Percentiles rank a stretch among this genome's conserved stretches.
These are phyloP conservation scores for Phyllosticta ampelicida DNA, from an alignment of 2,329 filamentous ascomycete genomes.

Conservation along the genomic window DNA sequence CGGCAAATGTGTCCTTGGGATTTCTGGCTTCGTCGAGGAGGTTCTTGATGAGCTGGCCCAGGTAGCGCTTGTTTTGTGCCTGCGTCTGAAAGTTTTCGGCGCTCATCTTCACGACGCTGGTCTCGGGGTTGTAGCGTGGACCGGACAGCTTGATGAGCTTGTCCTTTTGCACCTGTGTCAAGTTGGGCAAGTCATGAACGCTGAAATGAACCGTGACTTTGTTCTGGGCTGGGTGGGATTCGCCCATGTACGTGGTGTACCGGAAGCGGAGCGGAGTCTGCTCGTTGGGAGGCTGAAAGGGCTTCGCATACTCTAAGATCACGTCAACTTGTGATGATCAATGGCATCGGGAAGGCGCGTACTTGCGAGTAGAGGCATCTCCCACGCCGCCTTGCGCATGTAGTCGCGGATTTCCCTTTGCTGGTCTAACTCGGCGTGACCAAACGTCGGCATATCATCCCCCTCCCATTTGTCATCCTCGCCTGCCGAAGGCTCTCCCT, in stretches of 20 bases:
- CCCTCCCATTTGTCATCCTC: constrained; percentile 37
- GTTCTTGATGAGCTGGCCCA: constrained; percentile 65
- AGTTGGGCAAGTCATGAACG: constrained; percentile 55
- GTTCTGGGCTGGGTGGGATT: constrained; percentile 77
- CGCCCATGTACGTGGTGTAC: constrained; percentile 94
- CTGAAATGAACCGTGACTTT: constrained; percentile 93
- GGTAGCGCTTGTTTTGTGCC: constrained; percentile 93
- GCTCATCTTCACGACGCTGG: constrained; percentile 74
- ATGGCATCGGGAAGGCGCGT: constrained; percentile 28
- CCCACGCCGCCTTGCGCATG: constrained; percentile 79
- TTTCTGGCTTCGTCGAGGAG: constrained; percentile 68
- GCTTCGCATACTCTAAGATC: constrained; percentile 62
- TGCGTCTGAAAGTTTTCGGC: constrained; percentile 80
- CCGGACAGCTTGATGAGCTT: constrained; percentile 87
- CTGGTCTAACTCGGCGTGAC: constrained; percentile 77
- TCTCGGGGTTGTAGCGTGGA: constrained; percentile 75
- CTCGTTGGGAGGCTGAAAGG: constrained; percentile 60
- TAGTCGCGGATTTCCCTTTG: constrained; percentile 84
- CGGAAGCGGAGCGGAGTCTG: constrained; percentile 77
- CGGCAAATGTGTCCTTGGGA: constrained; percentile 68
- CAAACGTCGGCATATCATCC: constrained; percentile 74
- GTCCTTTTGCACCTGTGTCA: constrained; percentile 55
- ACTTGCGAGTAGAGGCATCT: constrained; percentile 87
- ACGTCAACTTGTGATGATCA: neutral
- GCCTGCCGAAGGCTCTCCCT: constrained; percentile 20